Percentiles rank a stretch among this genome's conserved stretches.
Evolutionary conservation across 257 asterid genomes (phyloP).

Genomic region (Prunella vulgaris): DNA sequence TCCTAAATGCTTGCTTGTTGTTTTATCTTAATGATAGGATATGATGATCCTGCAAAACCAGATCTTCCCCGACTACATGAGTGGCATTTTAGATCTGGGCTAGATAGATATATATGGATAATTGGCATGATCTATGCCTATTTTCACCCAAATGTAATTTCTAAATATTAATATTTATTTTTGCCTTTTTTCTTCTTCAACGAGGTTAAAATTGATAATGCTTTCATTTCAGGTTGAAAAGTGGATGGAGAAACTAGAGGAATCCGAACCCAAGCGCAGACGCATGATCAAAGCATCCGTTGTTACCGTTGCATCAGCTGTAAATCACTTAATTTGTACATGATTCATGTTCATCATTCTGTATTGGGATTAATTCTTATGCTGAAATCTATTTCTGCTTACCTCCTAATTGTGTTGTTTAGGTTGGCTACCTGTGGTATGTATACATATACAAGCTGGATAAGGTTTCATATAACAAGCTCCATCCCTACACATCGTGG

Average conservation of each 20-base stretch:
- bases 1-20: constrained; percentile 17
- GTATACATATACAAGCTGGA: constrained; percentile 93
- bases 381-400: neutral
- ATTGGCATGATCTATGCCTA: constrained; percentile 92
- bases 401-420: neutral
- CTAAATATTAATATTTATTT: constrained; percentile 2
- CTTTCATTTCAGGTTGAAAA: constrained; percentile 60
- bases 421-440: constrained; percentile 77
- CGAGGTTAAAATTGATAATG: constrained; percentile 14
- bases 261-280: constrained; percentile 65
- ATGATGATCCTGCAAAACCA: constrained; percentile 88
- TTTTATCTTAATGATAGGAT: constrained; percentile 46
- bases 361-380: neutral
- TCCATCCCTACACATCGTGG: constrained; percentile 99
- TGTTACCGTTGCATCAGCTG: constrained; percentile 54
- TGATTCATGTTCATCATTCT: neutral
- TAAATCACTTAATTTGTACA: constrained; percentile 29
- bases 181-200: neutral
- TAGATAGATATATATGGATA: constrained; percentile 95
- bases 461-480: constrained; percentile 79
- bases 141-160: constrained; percentile 80
- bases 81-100: constrained; percentile 97
- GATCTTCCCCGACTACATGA: constrained; percentile 87
- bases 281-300: constrained; percentile 59
- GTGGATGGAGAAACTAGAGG: constrained; percentile 98